Evolutionary conservation across 768 basidiomycete genomes (phyloP).

Genomic region (Pulveroboletus sp.): DNA sequence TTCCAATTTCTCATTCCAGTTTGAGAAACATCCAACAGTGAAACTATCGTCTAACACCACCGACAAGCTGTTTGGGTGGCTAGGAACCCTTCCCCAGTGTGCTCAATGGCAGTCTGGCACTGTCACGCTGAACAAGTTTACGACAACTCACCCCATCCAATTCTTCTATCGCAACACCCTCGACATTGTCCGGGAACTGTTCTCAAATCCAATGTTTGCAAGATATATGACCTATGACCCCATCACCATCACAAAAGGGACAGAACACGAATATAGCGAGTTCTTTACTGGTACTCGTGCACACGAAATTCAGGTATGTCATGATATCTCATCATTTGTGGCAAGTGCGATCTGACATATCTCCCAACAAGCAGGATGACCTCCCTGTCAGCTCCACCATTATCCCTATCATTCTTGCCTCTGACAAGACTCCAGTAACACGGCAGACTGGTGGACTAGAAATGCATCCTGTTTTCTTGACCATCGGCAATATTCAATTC

Average conservation of each 20-base stretch:
- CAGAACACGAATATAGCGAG: slow-evolving; percentile 16
- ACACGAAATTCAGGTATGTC: slow-evolving; percentile 25
- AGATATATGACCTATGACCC: slow-evolving; percentile 22
- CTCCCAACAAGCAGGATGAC: no score
- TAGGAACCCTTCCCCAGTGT: no score
- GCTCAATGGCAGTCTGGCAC: no score
- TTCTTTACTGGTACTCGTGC: slow-evolving; percentile 20
- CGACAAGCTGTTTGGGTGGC: no score
- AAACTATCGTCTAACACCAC: no score
- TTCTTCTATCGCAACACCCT: slow-evolving; percentile 26
- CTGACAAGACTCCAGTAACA: slow-evolving; percentile 16
- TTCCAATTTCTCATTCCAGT: no score
- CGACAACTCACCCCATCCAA: no score
- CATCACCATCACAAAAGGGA: slow-evolving; percentile 1
- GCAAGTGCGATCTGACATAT: no score
- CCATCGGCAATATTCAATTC: slow-evolving; percentile 7
- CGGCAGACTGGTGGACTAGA: background rate
- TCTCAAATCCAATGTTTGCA: slow-evolving; percentile 21
- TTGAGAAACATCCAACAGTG: no score
- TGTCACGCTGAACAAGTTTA: no score
- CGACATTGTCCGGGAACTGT: slow-evolving; percentile 19
- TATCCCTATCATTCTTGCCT: slow-evolving; percentile 14
- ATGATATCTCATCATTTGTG: no score
- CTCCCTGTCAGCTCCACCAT: no score
- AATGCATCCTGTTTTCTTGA: slow-evolving; percentile 9